Conservation (phyloP, 129 eudicot genomes). For the Chrysanthemum seticuspe region DNA sequence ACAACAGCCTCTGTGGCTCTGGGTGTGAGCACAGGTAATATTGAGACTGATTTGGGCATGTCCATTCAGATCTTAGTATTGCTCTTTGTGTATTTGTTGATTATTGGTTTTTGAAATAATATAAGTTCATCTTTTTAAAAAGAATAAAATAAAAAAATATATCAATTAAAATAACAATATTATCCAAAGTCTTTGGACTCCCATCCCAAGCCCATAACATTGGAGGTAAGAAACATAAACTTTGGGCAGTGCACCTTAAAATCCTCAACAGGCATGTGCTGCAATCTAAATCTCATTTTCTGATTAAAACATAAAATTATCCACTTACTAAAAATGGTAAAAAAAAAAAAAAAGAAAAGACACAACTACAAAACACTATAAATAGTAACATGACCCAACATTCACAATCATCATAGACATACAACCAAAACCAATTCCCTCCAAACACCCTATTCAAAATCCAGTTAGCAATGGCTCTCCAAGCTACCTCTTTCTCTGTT, state of each 20-base stretch:
- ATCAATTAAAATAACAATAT: neutral
- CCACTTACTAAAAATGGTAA: constrained; percentile 31
- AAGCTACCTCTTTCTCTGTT: constrained; percentile 59
- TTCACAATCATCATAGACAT: constrained; percentile 14
- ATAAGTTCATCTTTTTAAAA: too few species aligned
- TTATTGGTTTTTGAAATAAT: too few species aligned
- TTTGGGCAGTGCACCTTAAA: constrained; percentile 33
- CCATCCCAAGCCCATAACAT: constrained; percentile 43
- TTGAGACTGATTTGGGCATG: too few species aligned
- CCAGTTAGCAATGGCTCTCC: constrained; percentile 56
- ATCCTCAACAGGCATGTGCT: constrained; percentile 26
- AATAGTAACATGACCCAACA: constrained; percentile 12
- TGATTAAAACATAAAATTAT: constrained; percentile 61
- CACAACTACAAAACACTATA: neutral
- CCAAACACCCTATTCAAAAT: constrained; percentile 3
- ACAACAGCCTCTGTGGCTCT: neutral
- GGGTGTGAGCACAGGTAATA: too few species aligned
- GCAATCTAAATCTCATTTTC: constrained; percentile 43
- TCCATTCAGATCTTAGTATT: too few species aligned
- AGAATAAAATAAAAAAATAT: too few species aligned
- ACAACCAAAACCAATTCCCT: neutral
- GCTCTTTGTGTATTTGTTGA: too few species aligned
- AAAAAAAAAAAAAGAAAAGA: constrained; percentile 15
- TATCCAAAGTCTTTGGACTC: constrained; percentile 12
- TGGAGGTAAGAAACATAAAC: constrained; percentile 23